Evolutionary conservation across 2,329 filamentous ascomycete genomes (phyloP).

Genomic region (Colletotrichum siamense): DNA sequence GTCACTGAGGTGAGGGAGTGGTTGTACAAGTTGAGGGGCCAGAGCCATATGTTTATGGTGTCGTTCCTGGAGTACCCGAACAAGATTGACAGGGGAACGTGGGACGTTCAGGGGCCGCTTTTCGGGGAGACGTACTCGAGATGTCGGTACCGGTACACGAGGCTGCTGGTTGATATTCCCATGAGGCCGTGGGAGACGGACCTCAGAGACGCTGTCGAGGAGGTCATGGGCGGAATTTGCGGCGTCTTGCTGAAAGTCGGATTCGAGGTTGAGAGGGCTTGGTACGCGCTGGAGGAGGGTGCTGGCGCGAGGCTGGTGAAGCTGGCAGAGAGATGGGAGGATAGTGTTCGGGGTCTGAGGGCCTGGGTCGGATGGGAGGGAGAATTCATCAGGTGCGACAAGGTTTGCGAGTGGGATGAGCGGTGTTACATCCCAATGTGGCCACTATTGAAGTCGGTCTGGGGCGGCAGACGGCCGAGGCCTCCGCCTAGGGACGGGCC

Average conservation of each 20-base stretch:
- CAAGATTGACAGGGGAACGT: slow-evolving; percentile 26
- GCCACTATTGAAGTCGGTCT: slow-evolving; percentile 37
- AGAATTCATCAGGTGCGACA: slow-evolving; percentile 45
- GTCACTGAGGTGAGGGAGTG: slow-evolving; percentile 30
- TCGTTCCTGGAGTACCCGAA: slow-evolving; percentile 50
- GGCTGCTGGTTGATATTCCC: slow-evolving; percentile 33
- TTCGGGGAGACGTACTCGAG: slow-evolving; percentile 43
- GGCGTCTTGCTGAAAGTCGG: slow-evolving; percentile 44
- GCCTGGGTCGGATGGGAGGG: slow-evolving; percentile 58
- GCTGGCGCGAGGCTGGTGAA: not conserved
- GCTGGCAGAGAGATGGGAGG: slow-evolving; percentile 28
- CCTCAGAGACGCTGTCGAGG: slow-evolving; percentile 43
- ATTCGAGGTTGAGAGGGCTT: slow-evolving; percentile 45
- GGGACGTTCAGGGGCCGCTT: slow-evolving; percentile 34
- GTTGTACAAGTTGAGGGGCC: slow-evolving; percentile 36
- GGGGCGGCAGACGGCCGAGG: slow-evolving; percentile 17
- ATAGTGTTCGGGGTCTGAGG: slow-evolving; percentile 44
- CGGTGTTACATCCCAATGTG: slow-evolving; percentile 58
- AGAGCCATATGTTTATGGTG: slow-evolving; percentile 48
- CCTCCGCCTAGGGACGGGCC: not conserved
- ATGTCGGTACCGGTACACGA: slow-evolving; percentile 47
- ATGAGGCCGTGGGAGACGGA: slow-evolving; percentile 39
- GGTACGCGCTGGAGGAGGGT: slow-evolving; percentile 32
- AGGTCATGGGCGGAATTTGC: slow-evolving; percentile 46
- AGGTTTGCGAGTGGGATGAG: slow-evolving; percentile 47